Evolutionary conservation across 108 stramenopile genomes (phyloP).

Genomic region (Conticribra guillardii): DNA sequence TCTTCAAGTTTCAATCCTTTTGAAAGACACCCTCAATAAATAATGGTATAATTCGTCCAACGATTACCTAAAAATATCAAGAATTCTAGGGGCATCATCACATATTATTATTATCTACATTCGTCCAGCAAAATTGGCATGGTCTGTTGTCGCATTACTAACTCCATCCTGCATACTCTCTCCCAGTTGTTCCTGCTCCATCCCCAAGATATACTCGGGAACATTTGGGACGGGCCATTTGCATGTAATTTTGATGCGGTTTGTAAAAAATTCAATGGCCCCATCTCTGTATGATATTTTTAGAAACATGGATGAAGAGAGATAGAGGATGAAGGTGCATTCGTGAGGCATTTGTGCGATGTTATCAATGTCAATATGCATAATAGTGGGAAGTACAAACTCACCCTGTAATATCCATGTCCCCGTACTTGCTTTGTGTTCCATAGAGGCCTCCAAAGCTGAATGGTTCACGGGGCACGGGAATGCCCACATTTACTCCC

Average conservation of each 20-base stretch:
- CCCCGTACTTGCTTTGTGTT: conserved; percentile 93
- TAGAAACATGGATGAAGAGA: too few relatives aligned
- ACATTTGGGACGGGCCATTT: conserved; percentile 74
- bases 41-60: too few relatives aligned
- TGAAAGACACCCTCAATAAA: too few relatives aligned
- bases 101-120: too few relatives aligned
- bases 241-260: conserved; percentile 94
- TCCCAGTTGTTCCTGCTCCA: conserved; percentile 11
- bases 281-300: too few relatives aligned
- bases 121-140: conserved; percentile 69
- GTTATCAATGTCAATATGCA: too few relatives aligned
- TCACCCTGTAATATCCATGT: conserved; percentile 93
- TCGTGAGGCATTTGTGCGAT: too few relatives aligned
- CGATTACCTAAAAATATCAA: too few relatives aligned
- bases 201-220: conserved; percentile 37
- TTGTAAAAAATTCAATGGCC: conserved; percentile 96
- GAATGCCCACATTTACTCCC: conserved; percentile 89
- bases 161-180: conserved; percentile 18
- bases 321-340: too few relatives aligned
- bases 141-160: conserved; percentile 36
- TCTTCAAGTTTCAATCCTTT: too few relatives aligned
- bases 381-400: neutral
- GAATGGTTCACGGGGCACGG: conserved; percentile 96
- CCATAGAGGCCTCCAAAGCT: conserved; percentile 63
- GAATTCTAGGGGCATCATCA: too few relatives aligned